These are phyloP conservation scores for Lepiota brunneoincarnata DNA, from an alignment of 768 basidiomycete species.

Conservation along the genomic window DNA sequence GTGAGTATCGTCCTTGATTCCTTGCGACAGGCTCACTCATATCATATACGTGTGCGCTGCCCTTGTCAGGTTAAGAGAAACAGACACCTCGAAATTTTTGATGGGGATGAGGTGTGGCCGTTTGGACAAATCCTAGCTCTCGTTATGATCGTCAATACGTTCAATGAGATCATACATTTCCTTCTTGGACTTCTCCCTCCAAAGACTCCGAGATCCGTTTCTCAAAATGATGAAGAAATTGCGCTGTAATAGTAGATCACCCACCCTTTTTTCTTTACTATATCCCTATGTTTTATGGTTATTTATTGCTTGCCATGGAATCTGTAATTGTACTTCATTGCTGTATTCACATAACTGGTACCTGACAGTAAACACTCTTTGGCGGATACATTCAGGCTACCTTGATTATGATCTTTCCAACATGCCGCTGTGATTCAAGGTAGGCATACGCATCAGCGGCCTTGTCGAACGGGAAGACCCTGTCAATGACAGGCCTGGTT, in stretches of 20 bases:
- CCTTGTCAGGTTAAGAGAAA: conserved; percentile 6
- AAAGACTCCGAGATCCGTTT: background rate
- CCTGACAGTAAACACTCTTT: too few relatives aligned
- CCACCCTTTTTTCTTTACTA: background rate
- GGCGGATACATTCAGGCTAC: conserved; percentile 20
- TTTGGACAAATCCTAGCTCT: conserved; percentile 14
- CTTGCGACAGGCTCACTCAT: background rate
- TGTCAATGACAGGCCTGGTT: conserved; percentile 51
- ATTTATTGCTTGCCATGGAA: too few relatives aligned
- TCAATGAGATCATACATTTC: conserved; percentile 13
- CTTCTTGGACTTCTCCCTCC: background rate
- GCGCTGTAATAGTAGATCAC: background rate
- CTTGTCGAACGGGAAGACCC: conserved; percentile 55
- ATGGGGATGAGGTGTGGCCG: conserved; percentile 5
- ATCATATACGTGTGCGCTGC: background rate
- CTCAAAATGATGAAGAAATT: background rate
- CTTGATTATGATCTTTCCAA: conserved; percentile 58
- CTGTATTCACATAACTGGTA: too few relatives aligned
- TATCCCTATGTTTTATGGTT: background rate
- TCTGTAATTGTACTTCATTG: too few relatives aligned
- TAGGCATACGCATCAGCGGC: conserved; percentile 48
- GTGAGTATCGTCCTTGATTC: conserved; percentile 3
- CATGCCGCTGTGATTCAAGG: conserved; percentile 49
- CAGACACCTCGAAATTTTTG: background rate
- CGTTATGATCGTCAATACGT: conserved; percentile 13